Percentiles rank a stretch among this genome's conserved stretches.
These are phyloP conservation scores for Suaeda aralocaspica DNA, from an alignment of 148 eudicot species.

Conservation along the genomic window DNA sequence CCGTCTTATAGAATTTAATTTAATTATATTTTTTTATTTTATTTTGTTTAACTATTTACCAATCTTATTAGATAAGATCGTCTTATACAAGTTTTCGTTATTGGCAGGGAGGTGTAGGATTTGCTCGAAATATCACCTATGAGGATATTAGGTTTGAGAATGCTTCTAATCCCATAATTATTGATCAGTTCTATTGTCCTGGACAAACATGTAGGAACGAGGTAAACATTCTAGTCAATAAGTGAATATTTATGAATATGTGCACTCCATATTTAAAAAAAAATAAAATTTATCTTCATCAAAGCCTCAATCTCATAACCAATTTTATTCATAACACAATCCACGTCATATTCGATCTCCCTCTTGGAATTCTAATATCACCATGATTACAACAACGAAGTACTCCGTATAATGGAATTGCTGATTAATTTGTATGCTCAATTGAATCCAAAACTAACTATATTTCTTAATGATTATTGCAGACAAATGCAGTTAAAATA, in stretches of 20 bases:
- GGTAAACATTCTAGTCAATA: slow-evolving; percentile 4
- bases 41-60: neutral
- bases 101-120: slow-evolving; percentile 65
- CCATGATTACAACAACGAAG: neutral
- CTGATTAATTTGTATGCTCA: neutral
- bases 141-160: slow-evolving; percentile 48
- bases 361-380: too few relatives aligned
- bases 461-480: neutral
- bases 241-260: too few relatives aligned
- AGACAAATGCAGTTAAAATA: slow-evolving; percentile 12
- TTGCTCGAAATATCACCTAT: slow-evolving; percentile 47
- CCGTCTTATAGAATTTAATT: neutral
- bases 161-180: slow-evolving; percentile 68
- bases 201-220: neutral
- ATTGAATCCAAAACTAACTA: neutral
- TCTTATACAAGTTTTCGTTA: too few relatives aligned
- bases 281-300: too few relatives aligned
- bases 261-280: too few relatives aligned
- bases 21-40: neutral
- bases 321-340: too few relatives aligned
- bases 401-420: too few relatives aligned
- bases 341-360: too few relatives aligned
- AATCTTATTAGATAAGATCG: neutral
- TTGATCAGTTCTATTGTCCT: slow-evolving; percentile 67
- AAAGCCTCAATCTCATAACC: too few relatives aligned